Conservation (phyloP, 1,139 yeast genomes). For the Williopsis jadinii region DNA sequence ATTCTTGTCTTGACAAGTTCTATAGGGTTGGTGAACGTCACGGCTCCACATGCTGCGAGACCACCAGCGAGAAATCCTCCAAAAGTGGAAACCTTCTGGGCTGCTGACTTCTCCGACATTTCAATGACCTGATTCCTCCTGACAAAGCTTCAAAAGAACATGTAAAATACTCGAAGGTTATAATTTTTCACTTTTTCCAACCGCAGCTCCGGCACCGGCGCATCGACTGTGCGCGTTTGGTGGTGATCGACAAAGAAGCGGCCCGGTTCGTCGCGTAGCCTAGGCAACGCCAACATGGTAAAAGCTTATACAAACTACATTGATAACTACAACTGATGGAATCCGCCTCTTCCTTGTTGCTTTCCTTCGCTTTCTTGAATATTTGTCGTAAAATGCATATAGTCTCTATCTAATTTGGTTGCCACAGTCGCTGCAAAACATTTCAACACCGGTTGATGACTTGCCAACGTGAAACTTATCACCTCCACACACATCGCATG, state of each 20-base stretch:
- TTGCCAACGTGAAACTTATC: constrained; percentile 24
- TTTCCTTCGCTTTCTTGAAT: no score
- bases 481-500: constrained; percentile 26
- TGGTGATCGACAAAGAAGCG: no score
- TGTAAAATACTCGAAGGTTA: no score
- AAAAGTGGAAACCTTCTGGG: constrained; percentile 48
- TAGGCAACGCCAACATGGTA: no score
- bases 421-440: constrained; percentile 29
- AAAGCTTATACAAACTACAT: no score
- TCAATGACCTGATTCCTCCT: neutral
- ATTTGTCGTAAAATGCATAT: no score
- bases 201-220: neutral
- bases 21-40: constrained; percentile 91
- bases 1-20: constrained; percentile 91
- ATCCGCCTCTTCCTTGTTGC: no score
- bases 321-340: no score
- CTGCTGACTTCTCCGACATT: constrained; percentile 26
- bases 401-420: constrained; percentile 20
- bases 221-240: neutral
- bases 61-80: constrained; percentile 95
- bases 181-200: neutral
- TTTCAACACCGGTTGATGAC: constrained; percentile 10
- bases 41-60: constrained; percentile 95
- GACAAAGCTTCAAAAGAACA: no score
- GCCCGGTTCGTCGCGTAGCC: no score